Base-by-base conservation (phyloP, 2,329 filamentous ascomycete genomes). In the Claviceps quebecensis region DNA sequence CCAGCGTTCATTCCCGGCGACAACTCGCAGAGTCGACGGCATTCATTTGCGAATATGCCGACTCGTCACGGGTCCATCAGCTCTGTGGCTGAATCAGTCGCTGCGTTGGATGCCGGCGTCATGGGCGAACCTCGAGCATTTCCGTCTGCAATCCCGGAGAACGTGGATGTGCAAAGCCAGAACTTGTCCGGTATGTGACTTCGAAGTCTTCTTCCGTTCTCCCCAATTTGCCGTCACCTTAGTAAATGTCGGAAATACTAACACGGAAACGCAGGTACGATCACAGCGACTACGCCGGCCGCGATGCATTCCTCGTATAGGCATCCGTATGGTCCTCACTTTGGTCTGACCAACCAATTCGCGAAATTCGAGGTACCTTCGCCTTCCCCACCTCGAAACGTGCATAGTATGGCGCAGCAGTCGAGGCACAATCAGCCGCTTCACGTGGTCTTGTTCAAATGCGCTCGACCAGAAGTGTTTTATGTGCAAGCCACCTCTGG, bases 401-500 rank as follows among this genome's bases (percentile, higher is more conserved):
- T 81, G 63, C 84, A 83, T 58, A 74, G 73, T 48, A 74, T 82
- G 63, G 70, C 73, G 36, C 81, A 79, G 60, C 78, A 79, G 60
- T 77, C 75, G 39, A 77, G 77, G 47, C 76, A 79, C 59, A 84
- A 80, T 56, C 84, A 88, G 63, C 74, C 83, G 7, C 75, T 95
- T 8, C 91, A 91, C 65, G 84, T 98, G 50, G 91, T 98, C 16
- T 81, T 91, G 6, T 98, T 98, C 78, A 98, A 98, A 68, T 96
- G 90, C 65, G 88, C 87, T 38, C 80, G 93, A 55, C 90, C 91
- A 39, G 93, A 97, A 62, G 87, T 97, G 9, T 98, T 96, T 66
- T 97, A 95, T 67, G 88, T 96, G 37, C 90, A 95, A 65, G 90
- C 96, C 65, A 90, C 91, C 54, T 97, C 90, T 5, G 93, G 93